phyloP scores from a whole-genome alignment of 352 stramenopile species.

The Phytophthora syringae region DNA sequence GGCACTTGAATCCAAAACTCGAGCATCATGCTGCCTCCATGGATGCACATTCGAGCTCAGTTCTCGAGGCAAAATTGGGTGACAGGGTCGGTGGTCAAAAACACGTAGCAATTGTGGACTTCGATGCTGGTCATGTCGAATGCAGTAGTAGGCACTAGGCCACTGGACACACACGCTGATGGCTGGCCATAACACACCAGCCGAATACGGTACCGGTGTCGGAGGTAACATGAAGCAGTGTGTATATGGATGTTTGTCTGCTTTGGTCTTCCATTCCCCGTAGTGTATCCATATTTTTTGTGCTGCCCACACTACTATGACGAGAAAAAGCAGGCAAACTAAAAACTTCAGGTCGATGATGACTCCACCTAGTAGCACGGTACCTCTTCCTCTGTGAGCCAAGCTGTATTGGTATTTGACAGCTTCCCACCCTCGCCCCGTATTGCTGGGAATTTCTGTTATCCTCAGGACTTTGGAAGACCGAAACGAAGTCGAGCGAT shows the following conservation, averaged over 20 bases:
- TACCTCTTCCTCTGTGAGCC: slow-evolving; percentile 13
- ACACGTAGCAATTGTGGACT: background rate
- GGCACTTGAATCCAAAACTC: background rate
- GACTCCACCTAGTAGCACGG: slow-evolving; percentile 17
- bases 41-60: background rate
- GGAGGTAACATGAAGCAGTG: slow-evolving; percentile 15
- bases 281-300: background rate
- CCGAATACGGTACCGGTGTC: slow-evolving; percentile 36
- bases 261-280: background rate
- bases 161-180: slow-evolving; percentile 40
- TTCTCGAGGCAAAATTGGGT: background rate
- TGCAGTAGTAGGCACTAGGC: slow-evolving; percentile 33
- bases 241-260: background rate
- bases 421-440: background rate
- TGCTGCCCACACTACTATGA: background rate
- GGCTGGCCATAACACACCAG: slow-evolving; percentile 27
- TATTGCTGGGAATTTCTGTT: slow-evolving; percentile 17
- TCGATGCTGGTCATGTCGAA: slow-evolving; percentile 10
- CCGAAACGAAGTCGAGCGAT: slow-evolving; percentile 29
- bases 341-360: slow-evolving; percentile 40
- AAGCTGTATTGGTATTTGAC: slow-evolving; percentile 27
- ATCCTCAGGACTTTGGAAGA: slow-evolving; percentile 22
- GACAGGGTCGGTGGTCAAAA: background rate
- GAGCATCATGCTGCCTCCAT: background rate
- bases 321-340: slow-evolving; percentile 19